Evolutionary conservation across 208 protist genomes (phyloP).

Genomic region (Crithidia sp.): DNA sequence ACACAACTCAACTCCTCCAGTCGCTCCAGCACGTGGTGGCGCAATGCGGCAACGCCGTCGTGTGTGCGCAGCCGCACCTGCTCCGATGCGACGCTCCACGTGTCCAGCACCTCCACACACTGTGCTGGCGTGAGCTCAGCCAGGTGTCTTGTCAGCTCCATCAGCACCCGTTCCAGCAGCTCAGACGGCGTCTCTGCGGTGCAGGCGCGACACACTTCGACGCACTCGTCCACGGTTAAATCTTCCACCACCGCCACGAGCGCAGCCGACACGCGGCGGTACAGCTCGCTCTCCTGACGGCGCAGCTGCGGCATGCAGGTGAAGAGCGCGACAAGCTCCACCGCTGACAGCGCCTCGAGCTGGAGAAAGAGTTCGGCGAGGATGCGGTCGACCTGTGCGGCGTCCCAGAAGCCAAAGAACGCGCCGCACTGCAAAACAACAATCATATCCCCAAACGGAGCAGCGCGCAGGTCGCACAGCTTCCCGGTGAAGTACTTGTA

Average conservation of each 20-base stretch:
- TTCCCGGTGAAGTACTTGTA: conserved; percentile 96
- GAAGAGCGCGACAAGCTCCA: conserved; percentile 74
- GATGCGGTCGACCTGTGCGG: conserved; percentile 74
- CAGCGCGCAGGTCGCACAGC: conserved; percentile 74
- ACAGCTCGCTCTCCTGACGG: conserved; percentile 58
- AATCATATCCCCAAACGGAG: conserved; percentile 73
- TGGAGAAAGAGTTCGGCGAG: conserved; percentile 69
- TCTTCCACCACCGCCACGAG: conserved; percentile 60
- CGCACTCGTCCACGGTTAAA: conserved; percentile 81
- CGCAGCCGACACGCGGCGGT: conserved; percentile 42
- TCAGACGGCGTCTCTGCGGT: conserved; percentile 43
- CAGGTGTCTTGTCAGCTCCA: conserved; percentile 42
- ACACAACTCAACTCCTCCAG: conserved; percentile 54
- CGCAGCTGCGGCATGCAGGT: conserved; percentile 71
- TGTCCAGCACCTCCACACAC: conserved; percentile 67
- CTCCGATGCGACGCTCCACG: conserved; percentile 41
- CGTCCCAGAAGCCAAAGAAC: conserved; percentile 93
- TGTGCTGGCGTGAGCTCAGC: conserved; percentile 44
- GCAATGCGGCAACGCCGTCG: conserved; percentile 30
- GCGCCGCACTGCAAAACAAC: conserved; percentile 76
- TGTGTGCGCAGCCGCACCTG: conserved; percentile 23
- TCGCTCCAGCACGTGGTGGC: conserved; percentile 23
- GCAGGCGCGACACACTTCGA: conserved; percentile 60
- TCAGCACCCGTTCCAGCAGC: conserved; percentile 58
- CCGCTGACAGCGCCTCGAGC: conserved; percentile 47